Evolutionary conservation across 306 rosid species (phyloP), one percentile per base, ranked within the genome.

Genomic region (Canavalia gladiata): DNA sequence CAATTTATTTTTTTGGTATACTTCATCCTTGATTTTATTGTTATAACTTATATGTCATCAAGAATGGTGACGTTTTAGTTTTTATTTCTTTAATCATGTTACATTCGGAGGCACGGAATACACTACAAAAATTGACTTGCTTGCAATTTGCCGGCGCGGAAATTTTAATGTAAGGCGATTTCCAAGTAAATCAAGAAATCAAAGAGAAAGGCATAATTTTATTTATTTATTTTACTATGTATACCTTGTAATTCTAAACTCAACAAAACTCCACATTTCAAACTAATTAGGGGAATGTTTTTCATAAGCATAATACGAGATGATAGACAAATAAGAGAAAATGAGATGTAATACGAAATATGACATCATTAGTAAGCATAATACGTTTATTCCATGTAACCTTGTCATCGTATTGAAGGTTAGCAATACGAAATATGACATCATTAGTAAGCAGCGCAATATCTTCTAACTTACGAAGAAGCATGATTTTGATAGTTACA

Each of bases 381-480:
- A 37, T 37, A 37, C 4, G 3, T 37, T 37, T 0, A 37, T 71
- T 76, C 37, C 31, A 6, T 49, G 71, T 77, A 35, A 41, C 66
- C 41, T 57, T 18, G n/a, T 0, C 71, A 51, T 68, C 56, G 3
- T 54, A 34, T 0, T 43, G 11, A 54, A 60, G 41, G 30, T n/a
- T 29, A 37, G 50, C 25, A 52, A 73, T 39, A 54, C 66, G 59
- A 81, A 13, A 30, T 33, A 73, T 81, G 2, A 81, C 80, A 35
- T 81, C 74, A 65, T 64, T 42, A 5, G 75, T 63, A 64, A 80
- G 84, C 68, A 80, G 4, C 35, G 46, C 59, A 59, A 86, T 39
- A 30, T 76, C 87, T 54, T 80, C 52, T 6, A 83, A 29, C 77
- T 76, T 86, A n/a, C 62, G 18, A 2, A 11, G 78, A 12, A 87